phyloP scores from a whole-genome alignment of 192 early-diverging fungal species.

The Backusella sp. region DNA sequence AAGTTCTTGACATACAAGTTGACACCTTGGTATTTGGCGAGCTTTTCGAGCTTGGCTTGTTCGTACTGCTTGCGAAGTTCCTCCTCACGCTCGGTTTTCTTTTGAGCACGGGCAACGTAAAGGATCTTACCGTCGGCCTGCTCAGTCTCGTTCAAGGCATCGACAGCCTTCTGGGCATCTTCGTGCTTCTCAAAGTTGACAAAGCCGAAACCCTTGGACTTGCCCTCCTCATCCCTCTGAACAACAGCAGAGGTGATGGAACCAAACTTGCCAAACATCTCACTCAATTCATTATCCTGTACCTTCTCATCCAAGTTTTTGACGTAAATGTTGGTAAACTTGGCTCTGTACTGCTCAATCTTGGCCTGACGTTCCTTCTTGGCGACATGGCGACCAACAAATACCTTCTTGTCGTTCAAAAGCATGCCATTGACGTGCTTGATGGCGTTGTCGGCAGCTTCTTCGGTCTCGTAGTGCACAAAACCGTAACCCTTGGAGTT shows the following conservation, averaged over 20 bases:
- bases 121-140: conserved; percentile 82
- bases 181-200: conserved; percentile 96
- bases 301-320: conserved; percentile 92
- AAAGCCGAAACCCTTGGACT: conserved; percentile 94
- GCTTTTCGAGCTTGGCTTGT: conserved; percentile 91
- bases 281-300: conserved; percentile 72
- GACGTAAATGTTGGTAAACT: conserved; percentile 98
- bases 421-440: conserved; percentile 99
- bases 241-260: conserved; percentile 81
- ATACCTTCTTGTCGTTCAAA: conserved; percentile 98
- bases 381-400: conserved; percentile 89
- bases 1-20: conserved; percentile 99
- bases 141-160: conserved; percentile 93
- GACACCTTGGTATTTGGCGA: conserved; percentile 98
- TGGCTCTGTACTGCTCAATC: conserved; percentile 82
- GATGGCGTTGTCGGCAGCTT: conserved; percentile 93
- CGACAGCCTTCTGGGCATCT: conserved; percentile 83
- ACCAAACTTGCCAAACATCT: conserved; percentile 80
- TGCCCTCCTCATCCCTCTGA: conserved; percentile 74
- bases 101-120: conserved; percentile 97
- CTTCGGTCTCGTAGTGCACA: conserved; percentile 96
- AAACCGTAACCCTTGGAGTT: conserved; percentile 94
- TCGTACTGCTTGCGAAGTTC: conserved; percentile 97
- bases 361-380: conserved; percentile 90
- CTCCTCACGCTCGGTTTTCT: conserved; percentile 97